phyloP scores from a whole-genome alignment of 371 early-diverging fungal species.

The Lichtheimia corymbifera region DNA sequence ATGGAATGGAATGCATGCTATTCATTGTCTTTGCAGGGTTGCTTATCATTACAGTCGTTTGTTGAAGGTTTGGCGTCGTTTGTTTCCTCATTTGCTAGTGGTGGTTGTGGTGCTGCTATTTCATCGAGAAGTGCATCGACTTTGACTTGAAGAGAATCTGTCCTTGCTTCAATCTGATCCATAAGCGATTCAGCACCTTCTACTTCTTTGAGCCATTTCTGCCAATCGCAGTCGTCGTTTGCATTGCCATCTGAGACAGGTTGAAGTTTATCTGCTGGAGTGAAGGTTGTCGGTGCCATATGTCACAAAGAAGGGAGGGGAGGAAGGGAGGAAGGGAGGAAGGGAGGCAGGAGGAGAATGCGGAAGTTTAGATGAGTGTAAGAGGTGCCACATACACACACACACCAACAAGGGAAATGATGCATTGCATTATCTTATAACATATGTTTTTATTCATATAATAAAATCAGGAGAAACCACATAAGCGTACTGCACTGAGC shows the following conservation, averaged over 20 bases:
- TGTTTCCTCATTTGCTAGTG: too few relatives aligned
- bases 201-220: conserved; percentile 44
- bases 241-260: neutral
- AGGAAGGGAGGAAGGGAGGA: neutral
- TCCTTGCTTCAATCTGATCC: conserved; percentile 40
- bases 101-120: conserved; percentile 6
- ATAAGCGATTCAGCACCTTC: conserved; percentile 43
- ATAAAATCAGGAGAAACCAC: too few relatives aligned
- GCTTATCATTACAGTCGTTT: too few relatives aligned
- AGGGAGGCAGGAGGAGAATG: neutral
- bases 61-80: too few relatives aligned
- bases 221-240: conserved; percentile 28
- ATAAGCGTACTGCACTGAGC: too few relatives aligned
- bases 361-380: too few relatives aligned
- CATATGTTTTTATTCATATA: too few relatives aligned
- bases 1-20: too few relatives aligned
- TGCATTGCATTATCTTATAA: too few relatives aligned
- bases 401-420: too few relatives aligned
- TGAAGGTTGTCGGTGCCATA: neutral
- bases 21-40: too few relatives aligned
- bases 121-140: conserved; percentile 41
- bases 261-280: conserved; percentile 1
- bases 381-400: too few relatives aligned
- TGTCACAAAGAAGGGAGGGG: neutral
- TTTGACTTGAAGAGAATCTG: conserved; percentile 37